These are phyloP conservation scores for Daldinia grandis DNA, from an alignment of 495 filamentous ascomycete genomes.

Conservation along the genomic window DNA sequence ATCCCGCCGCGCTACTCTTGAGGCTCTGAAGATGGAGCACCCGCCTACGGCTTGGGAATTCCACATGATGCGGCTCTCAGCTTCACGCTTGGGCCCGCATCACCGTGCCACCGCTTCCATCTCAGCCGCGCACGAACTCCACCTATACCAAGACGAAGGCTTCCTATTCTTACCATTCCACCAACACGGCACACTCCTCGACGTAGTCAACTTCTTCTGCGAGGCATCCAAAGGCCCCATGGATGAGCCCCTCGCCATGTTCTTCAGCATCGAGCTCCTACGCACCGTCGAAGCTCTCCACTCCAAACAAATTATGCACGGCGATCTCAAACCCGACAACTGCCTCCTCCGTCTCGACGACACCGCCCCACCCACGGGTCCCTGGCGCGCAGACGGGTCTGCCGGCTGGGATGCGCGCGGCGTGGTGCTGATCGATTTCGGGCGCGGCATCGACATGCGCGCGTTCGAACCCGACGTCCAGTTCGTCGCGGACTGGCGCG, in stretches of 20 bases:
- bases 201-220: constrained; percentile 87
- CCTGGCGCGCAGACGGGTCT: constrained; percentile 74
- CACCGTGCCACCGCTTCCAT: constrained; percentile 76
- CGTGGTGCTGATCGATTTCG: constrained; percentile 90
- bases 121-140: constrained; percentile 83
- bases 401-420: constrained; percentile 85
- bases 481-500: constrained; percentile 96
- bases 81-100: constrained; percentile 72
- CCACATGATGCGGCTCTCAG: constrained; percentile 87
- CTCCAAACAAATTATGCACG: constrained; percentile 80
- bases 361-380: constrained; percentile 54
- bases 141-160: constrained; percentile 82
- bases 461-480: constrained; percentile 78
- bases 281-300: constrained; percentile 91
- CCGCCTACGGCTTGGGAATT: constrained; percentile 94
- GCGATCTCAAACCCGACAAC: constrained; percentile 95
- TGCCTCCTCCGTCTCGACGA: constrained; percentile 85
- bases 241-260: constrained; percentile 91
- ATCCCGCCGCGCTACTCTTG: constrained; percentile 62
- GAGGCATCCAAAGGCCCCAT: constrained; percentile 74
- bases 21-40: constrained; percentile 91
- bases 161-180: constrained; percentile 89
- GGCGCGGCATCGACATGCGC: constrained; percentile 91
- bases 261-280: constrained; percentile 90
- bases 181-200: constrained; percentile 89